These are phyloP conservation scores for Alternaria tenuissima DNA, from an alignment of 2,329 filamentous ascomycete species.

Conservation along the genomic window DNA sequence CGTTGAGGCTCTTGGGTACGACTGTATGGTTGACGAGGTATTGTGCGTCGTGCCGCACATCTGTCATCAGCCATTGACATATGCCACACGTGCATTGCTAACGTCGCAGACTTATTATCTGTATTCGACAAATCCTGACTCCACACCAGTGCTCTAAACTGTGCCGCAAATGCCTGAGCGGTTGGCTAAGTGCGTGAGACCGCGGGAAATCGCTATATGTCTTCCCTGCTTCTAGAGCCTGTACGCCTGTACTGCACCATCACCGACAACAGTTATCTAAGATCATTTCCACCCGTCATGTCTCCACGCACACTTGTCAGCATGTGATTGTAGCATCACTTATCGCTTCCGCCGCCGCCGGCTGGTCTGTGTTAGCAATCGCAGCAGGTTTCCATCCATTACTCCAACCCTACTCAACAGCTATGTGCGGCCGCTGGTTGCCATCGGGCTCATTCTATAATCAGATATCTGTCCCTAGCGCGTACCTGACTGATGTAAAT, in stretches of 20 bases:
- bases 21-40: not conserved
- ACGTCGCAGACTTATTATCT: not conserved
- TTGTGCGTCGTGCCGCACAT: conserved; percentile 11
- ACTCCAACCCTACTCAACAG: not conserved
- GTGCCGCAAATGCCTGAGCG: not conserved
- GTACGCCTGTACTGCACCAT: not conserved
- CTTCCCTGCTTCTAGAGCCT: not conserved
- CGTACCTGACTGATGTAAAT: not conserved
- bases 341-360: not conserved
- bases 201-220: not conserved
- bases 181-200: not conserved
- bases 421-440: not conserved
- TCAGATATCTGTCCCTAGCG: not conserved
- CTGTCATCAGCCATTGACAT: conserved; percentile 11
- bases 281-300: not conserved
- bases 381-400: not conserved
- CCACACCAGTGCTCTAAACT: not conserved
- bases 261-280: not conserved
- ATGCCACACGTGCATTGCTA: not conserved
- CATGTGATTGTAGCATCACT: not conserved
- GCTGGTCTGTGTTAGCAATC: not conserved
- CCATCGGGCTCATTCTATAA: not conserved
- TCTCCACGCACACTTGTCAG: not conserved
- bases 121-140: not conserved
- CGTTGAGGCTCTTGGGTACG: not conserved